Conservation (phyloP, 371 early-diverging fungal genomes). For the Mortierella sp. region DNA sequence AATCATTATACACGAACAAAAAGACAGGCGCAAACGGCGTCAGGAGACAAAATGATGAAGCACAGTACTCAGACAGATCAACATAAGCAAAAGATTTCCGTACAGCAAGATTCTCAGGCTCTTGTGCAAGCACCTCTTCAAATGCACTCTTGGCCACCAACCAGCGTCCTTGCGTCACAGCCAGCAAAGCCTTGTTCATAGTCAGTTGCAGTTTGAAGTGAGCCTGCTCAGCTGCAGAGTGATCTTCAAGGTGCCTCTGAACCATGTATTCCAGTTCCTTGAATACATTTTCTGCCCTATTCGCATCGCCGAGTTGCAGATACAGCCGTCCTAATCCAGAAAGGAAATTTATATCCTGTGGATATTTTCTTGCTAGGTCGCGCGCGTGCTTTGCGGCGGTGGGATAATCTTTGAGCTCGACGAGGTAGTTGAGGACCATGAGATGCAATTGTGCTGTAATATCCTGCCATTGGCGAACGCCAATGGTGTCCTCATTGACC, state of each 20-base stretch:
- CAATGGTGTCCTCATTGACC: constrained; percentile 21
- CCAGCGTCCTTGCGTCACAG: constrained; percentile 69
- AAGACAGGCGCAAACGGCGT: not conserved
- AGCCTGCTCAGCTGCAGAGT: constrained; percentile 13
- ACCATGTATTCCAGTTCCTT: constrained; percentile 51
- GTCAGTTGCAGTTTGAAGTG: constrained; percentile 56
- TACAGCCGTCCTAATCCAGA: constrained; percentile 68
- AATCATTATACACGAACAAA: not conserved
- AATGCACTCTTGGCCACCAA: constrained; percentile 58
- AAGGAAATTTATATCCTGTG: constrained; percentile 58
- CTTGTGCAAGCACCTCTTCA: constrained; percentile 56
- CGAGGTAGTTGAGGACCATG: constrained; percentile 63
- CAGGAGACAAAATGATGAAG: not conserved
- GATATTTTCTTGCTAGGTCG: constrained; percentile 37
- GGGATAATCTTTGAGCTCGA: constrained; percentile 61
- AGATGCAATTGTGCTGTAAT: constrained; percentile 65
- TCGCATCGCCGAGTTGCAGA: constrained; percentile 67
- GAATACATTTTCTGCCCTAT: constrained; percentile 58
- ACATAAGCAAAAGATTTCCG: not conserved
- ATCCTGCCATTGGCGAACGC: constrained; percentile 58
- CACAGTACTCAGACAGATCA: not conserved
- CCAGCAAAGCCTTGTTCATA: constrained; percentile 63
- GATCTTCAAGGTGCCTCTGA: constrained; percentile 1
- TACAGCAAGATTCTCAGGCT: constrained; percentile 65
- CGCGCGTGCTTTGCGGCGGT: constrained; percentile 58